Conservation (phyloP, 495 filamentous ascomycete species). For the Cairneyella variabilis region DNA sequence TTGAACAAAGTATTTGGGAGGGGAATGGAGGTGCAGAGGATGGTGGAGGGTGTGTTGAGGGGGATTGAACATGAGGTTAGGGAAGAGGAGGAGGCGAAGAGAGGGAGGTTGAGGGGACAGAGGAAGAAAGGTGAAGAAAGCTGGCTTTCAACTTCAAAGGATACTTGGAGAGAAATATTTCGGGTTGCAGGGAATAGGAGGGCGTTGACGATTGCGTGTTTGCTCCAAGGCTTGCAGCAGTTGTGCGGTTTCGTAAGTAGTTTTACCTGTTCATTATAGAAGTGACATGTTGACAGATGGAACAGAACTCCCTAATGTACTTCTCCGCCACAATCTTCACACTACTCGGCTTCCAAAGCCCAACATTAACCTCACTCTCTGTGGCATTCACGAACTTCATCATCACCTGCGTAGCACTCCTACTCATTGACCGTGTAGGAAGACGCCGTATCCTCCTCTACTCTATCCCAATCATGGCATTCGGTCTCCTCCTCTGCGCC, state of each 20-base stretch:
- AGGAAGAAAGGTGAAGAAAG: slow-evolving; percentile 14
- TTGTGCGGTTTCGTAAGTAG: slow-evolving; percentile 77
- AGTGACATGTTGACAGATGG: slow-evolving; percentile 12
- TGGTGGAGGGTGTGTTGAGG: slow-evolving; percentile 54
- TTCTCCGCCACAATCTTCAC: slow-evolving; percentile 90
- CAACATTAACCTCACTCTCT: slow-evolving; percentile 75
- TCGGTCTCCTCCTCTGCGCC: slow-evolving; percentile 63
- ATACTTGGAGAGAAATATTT: slow-evolving; percentile 53
- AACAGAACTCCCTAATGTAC: slow-evolving; percentile 87
- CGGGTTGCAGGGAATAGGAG: slow-evolving; percentile 62
- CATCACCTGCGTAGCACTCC: slow-evolving; percentile 73
- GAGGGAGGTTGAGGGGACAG: slow-evolving; percentile 29
- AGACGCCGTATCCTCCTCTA: slow-evolving; percentile 76
- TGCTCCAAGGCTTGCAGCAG: slow-evolving; percentile 86
- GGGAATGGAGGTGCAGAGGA: slow-evolving; percentile 37
- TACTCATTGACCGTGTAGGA: slow-evolving; percentile 76
- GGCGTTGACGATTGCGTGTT: slow-evolving; percentile 77
- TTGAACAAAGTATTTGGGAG: slow-evolving; percentile 61
- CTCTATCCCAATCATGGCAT: slow-evolving; percentile 80
- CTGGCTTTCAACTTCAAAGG: slow-evolving; percentile 30
- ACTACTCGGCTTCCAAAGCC: slow-evolving; percentile 71
- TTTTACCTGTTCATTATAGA: too few species aligned
- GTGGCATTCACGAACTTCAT: slow-evolving; percentile 82
- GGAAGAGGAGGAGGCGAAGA: slow-evolving; percentile 54
- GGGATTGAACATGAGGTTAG: slow-evolving; percentile 65